These are phyloP conservation scores for Amanita rimosa DNA, from an alignment of 768 basidiomycete species.

Conservation along the genomic window DNA sequence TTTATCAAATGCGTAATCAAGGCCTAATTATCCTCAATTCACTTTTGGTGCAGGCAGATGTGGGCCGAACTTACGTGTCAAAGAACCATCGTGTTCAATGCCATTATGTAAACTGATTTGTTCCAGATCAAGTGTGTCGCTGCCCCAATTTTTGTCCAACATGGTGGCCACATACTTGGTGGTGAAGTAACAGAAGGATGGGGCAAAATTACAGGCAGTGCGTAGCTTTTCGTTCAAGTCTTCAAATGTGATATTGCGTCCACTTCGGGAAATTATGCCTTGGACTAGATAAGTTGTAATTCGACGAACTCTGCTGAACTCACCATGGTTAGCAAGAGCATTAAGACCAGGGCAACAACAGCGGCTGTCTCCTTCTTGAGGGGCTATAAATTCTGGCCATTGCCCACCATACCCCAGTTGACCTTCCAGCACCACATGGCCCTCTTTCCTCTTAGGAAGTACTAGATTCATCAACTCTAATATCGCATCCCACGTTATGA, in stretches of 20 bases:
- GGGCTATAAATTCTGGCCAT: slow-evolving; percentile 59
- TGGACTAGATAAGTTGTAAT: background rate
- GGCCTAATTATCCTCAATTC: slow-evolving; percentile 25
- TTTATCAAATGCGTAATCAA: slow-evolving; percentile 29
- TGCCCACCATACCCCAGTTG: slow-evolving; percentile 44
- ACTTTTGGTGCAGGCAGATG: background rate
- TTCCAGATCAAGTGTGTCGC: slow-evolving; percentile 51
- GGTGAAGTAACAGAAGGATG: slow-evolving; percentile 58
- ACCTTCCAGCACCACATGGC: slow-evolving; percentile 44
- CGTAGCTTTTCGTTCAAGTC: slow-evolving; percentile 32
- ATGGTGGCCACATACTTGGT: slow-evolving; percentile 48
- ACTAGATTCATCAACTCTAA: slow-evolving; percentile 43
- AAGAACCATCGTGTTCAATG: slow-evolving; percentile 61
- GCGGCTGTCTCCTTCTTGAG: slow-evolving; percentile 55
- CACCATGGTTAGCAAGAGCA: slow-evolving; percentile 79
- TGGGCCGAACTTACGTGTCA: slow-evolving; percentile 38
- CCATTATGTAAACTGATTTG: slow-evolving; percentile 68
- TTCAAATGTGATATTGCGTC: slow-evolving; percentile 56
- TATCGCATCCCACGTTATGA: slow-evolving; percentile 40
- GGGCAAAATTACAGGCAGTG: slow-evolving; percentile 56
- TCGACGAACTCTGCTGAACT: background rate
- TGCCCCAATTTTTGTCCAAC: slow-evolving; percentile 42
- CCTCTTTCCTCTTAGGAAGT: slow-evolving; percentile 34
- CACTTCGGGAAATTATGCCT: slow-evolving; percentile 58
- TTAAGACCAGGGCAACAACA: slow-evolving; percentile 69